These are phyloP conservation scores for Magnusiomyces starmeri DNA, from an alignment of 1,139 yeast species.

Conservation along the genomic window DNA sequence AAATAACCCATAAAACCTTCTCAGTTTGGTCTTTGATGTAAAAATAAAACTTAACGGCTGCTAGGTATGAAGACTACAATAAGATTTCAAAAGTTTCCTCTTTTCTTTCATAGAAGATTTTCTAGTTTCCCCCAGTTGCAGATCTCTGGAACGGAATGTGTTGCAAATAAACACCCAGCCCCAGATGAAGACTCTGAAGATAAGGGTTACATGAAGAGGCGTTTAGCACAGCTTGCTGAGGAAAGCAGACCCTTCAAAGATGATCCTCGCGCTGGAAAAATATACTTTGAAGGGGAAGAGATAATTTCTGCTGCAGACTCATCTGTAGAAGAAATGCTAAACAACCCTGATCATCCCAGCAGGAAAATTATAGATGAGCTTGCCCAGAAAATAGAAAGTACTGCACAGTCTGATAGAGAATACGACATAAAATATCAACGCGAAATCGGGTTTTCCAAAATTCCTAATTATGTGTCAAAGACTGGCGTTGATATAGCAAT, in stretches of 20 bases:
- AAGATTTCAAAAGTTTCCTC: no score
- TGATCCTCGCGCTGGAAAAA: conserved; percentile 30
- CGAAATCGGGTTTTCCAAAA: conserved; percentile 34
- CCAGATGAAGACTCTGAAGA: conserved; percentile 22
- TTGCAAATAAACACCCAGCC: no score
- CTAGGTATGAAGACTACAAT: no score
- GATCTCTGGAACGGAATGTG: no score
- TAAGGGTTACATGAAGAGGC: conserved; percentile 33
- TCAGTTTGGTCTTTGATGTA: no score
- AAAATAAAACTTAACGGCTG: no score
- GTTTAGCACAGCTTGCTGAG: conserved; percentile 39
- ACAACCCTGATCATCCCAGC: no score
- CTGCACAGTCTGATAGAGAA: conserved; percentile 19
- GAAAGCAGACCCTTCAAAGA: conserved; percentile 35
- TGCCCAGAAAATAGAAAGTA: conserved; percentile 18
- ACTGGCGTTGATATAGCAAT: conserved; percentile 50
- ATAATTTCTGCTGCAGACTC: conserved; percentile 15
- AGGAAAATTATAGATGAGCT: conserved; percentile 23
- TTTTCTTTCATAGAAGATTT: no score
- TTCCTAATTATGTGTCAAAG: conserved; percentile 43
- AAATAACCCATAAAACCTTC: no score
- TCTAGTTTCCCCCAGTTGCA: no score
- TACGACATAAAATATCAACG: conserved; percentile 31
- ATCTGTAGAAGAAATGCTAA: conserved; percentile 20
- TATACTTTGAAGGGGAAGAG: conserved; percentile 8